Evolutionary conservation across 305 asterid species (phyloP), one percentile per base, ranked within the genome.

Genomic region (Nicotiana rustica): DNA sequence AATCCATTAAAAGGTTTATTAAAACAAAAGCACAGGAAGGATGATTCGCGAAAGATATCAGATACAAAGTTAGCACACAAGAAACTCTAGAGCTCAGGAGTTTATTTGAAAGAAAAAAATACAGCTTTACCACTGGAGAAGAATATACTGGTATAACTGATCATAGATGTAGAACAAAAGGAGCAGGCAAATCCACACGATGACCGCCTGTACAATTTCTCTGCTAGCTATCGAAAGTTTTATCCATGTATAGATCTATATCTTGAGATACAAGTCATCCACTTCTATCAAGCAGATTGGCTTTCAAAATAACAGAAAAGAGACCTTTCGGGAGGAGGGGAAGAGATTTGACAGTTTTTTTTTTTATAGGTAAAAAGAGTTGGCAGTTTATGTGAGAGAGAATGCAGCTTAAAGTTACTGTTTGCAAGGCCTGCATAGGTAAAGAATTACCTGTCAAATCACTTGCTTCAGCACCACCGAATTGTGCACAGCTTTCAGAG

Each of bases 381-480:
- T 71, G 19, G 78, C 78, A 47, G 21, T 71, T 21, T 13, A 71
- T 44, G 6, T 71, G 61, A 47, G 13, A 21, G 59, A 41, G 18
- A 56, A 41, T 10, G 61, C 78, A 71, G 19, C 78, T 47, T 21
- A 71, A 52, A 13, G 78, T 71, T 71, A n/a, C 19, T 10, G 18
- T 70, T 10, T n/a, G 65, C 57, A 18, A 68, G 68, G 31, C 44
- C 44, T 33, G 78, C 38, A 38, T 21, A 82, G 77, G 19, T 71
- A 84, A 55, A 13, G 13, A 79, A 83, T 88, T 69, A 96, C 99
- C 97, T 88, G 99, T 94, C 88, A 94, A 90, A 69, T 96, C 99
- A 89, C 98, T 96, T 83, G 97, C 93, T 85, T 96, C 98, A 75
- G 92, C 96, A 82, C 90, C 87, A 80, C 93, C 95, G 83, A 94